These are phyloP conservation scores for Lentinula raphanica DNA, from an alignment of 768 basidiomycete species.

Conservation along the genomic window DNA sequence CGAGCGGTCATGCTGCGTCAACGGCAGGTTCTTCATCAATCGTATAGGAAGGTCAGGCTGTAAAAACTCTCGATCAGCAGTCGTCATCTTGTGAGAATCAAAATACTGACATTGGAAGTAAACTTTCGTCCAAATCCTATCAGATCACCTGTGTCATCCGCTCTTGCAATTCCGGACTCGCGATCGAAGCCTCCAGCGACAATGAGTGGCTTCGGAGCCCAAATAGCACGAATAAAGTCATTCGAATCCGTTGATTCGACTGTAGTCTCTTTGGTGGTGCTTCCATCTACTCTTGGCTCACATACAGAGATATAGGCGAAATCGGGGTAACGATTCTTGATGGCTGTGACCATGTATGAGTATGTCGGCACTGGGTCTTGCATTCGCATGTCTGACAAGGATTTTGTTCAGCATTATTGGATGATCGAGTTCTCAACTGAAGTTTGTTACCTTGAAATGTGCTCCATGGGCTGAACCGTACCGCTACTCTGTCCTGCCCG, in stretches of 20 bases:
- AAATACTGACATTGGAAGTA: conserved; percentile 7
- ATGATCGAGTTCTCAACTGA: too few species aligned
- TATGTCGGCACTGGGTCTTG: conserved; percentile 31
- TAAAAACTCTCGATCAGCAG: neutral
- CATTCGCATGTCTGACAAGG: conserved; percentile 29
- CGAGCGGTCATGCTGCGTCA: conserved; percentile 23
- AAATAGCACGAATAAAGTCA: conserved; percentile 19
- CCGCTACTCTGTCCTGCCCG: conserved; percentile 27
- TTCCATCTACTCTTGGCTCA: conserved; percentile 23
- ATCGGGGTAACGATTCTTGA: conserved; percentile 23
- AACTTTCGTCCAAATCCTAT: conserved; percentile 11
- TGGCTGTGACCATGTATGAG: conserved; percentile 22
- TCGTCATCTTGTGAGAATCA: too few species aligned
- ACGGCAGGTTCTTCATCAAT: conserved; percentile 19
- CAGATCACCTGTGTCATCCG: conserved; percentile 15
- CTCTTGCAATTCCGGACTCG: conserved; percentile 21
- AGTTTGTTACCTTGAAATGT: conserved; percentile 27
- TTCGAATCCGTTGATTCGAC: conserved; percentile 7
- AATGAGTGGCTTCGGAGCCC: conserved; percentile 22
- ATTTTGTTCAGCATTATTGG: too few species aligned
- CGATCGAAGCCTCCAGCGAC: conserved; percentile 25
- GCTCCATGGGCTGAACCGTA: conserved; percentile 15
- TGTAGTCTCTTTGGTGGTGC: neutral
- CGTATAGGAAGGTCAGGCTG: conserved; percentile 28
- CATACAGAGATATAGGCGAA: conserved; percentile 40